A percentile compares a stretch with the other conserved stretches of the same genome.
Conservation (phyloP, 208 protist species). For the Wallacemonas sp. region DNA sequence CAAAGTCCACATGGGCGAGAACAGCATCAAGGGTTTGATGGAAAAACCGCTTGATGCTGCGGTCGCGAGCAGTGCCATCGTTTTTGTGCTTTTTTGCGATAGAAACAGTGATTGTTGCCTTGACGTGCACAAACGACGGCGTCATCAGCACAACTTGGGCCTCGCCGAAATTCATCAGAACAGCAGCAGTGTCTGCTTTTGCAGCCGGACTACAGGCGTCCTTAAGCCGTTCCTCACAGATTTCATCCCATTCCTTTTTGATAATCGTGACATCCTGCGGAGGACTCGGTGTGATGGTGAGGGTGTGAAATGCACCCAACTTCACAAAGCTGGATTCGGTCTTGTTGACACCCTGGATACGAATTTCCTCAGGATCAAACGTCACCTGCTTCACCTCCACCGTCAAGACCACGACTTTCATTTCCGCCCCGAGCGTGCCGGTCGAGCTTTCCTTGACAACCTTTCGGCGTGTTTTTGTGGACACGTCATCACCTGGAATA, state of each 20-base stretch:
- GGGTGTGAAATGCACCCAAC: constrained; percentile 92
- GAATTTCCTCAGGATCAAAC: constrained; percentile 80
- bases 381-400: constrained; percentile 56
- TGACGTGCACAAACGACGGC: constrained; percentile 90
- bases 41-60: constrained; percentile 93
- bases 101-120: constrained; percentile 85
- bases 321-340: constrained; percentile 90
- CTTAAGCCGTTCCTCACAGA: constrained; percentile 54
- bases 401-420: constrained; percentile 61
- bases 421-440: constrained; percentile 43
- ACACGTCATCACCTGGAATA: constrained; percentile 73
- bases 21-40: constrained; percentile 91
- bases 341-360: constrained; percentile 87
- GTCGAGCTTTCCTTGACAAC: constrained; percentile 62
- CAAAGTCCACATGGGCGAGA: constrained; percentile 89
- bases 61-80: constrained; percentile 81
- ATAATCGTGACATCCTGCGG: constrained; percentile 89
- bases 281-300: constrained; percentile 88
- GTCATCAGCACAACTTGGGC: constrained; percentile 94
- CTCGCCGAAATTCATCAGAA: constrained; percentile 96
- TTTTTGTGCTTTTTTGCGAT: constrained; percentile 87
- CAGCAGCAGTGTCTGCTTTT: constrained; percentile 89
- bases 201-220: constrained; percentile 75
- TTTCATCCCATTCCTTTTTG: constrained; percentile 93
- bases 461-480: constrained; percentile 78